Evolutionary conservation across 2,329 filamentous ascomycete genomes (phyloP), one percentile per base, ranked within the genome.

Genomic region (Monosporascus sp.): DNA sequence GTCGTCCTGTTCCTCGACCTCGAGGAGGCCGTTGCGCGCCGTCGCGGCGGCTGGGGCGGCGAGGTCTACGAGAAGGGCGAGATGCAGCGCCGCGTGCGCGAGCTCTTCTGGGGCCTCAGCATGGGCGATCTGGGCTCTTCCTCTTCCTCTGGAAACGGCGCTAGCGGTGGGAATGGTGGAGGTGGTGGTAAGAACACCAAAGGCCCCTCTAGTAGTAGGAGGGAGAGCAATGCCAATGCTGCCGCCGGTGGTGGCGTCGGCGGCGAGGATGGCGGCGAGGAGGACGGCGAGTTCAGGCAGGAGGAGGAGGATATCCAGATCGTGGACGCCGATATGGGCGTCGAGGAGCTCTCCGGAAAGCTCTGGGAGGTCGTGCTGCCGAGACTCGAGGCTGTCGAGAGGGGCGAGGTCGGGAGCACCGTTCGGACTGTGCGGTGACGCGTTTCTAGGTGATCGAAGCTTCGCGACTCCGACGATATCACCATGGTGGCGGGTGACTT

Each of bases 21-120:
- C 49, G 83, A 86, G 7, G 83, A 90, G 37, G 82, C 85, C 48
- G 81, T 85, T 55, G 91, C 91, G 9, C 82, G 82, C 31, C 79
- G 80, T 62, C 79, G 94, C 19, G 91, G 91, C n/a, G 93, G 91
- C 0, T 99, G 87, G 76, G 94, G 94, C 1, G 82, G 80, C 19
- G 94, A 99, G 76, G 80, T 90, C 58, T 99, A 97, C 66, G 94
- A 99, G 74, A 87, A 84, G 67, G 82, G 81, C 55, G 84, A 86
- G 65, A 89, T 96, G 83, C 94, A 99, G 74, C 76, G 80, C 56
- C 81, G 84, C 9, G 94, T 97, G 16, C 76, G 90, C 20, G 81
- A 85, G 57, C 69, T 95, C 49, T 97, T 96, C 69, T 80, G 78
- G 73, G 77, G 73, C 0, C 63, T 86, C 55, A 75, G 74, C 57